phyloP scores from a whole-genome alignment of 2,329 filamentous ascomycete species.

The Ophiostoma ips region DNA sequence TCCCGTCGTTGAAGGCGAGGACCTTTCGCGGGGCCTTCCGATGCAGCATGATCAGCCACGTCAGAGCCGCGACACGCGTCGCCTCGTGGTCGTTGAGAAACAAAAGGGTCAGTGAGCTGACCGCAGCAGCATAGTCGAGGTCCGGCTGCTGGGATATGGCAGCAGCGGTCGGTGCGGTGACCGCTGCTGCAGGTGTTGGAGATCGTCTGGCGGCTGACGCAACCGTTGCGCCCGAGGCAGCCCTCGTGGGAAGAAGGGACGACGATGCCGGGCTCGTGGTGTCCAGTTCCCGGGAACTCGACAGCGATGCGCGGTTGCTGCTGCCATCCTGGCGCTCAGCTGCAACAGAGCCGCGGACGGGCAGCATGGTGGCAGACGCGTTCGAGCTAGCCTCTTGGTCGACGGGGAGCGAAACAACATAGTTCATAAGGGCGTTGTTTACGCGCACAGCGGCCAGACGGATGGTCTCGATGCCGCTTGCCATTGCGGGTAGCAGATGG shows the following conservation, averaged over 20 bases:
- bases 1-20: slow-evolving; percentile 90
- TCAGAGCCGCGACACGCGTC: slow-evolving; percentile 82
- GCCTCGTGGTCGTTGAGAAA: slow-evolving; percentile 96
- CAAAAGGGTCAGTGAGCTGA: slow-evolving; percentile 80
- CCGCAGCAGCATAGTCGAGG: slow-evolving; percentile 90
- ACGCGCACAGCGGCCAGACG: slow-evolving; percentile 78
- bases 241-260: slow-evolving; percentile 1
- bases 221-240: slow-evolving; percentile 27
- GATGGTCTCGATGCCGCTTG: slow-evolving; percentile 79
- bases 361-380: slow-evolving; percentile 13
- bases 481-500: slow-evolving; percentile 86
- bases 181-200: slow-evolving; percentile 22
- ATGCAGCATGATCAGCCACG: slow-evolving; percentile 96
- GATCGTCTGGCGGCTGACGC: slow-evolving; percentile 21
- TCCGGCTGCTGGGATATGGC: slow-evolving; percentile 41
- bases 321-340: slow-evolving; percentile 31
- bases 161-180: slow-evolving; percentile 8
- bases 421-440: slow-evolving; percentile 82
- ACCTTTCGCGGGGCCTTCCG: slow-evolving; percentile 88
- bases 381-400: slow-evolving; percentile 31
- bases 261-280: slow-evolving; percentile 34
- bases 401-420: slow-evolving; percentile 81
- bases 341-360: not conserved
- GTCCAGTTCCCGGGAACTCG: slow-evolving; percentile 40
- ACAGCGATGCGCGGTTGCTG: slow-evolving; percentile 37